phyloP scores from a whole-genome alignment of 257 asterid species.

The Capsicum rhomboideum region DNA sequence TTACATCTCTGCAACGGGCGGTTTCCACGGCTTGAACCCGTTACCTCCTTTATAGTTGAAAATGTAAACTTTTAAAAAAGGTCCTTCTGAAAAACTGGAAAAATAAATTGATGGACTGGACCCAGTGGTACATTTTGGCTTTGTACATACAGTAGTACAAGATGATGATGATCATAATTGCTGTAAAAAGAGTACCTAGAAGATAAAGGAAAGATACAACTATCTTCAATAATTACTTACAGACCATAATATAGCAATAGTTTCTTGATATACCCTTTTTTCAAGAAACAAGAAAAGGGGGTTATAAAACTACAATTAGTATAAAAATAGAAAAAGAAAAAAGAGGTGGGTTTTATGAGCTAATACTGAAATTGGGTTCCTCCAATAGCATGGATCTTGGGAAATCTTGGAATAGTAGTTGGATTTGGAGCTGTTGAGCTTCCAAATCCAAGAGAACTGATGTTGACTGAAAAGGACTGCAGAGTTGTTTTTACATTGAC shows the following conservation, averaged over 20 bases:
- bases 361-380: constrained; percentile 21
- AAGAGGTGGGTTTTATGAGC: constrained; percentile 10
- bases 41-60: no score
- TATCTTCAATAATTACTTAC: background rate
- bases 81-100: background rate
- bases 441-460: no score
- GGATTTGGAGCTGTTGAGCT: no score
- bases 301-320: background rate
- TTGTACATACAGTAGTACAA: background rate
- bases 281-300: background rate
- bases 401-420: constrained; percentile 8
- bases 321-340: background rate
- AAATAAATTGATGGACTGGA: background rate
- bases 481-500: no score
- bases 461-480: no score
- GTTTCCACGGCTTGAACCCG: no score
- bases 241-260: background rate
- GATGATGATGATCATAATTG: background rate
- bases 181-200: background rate
- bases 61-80: no score
- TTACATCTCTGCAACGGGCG: no score
- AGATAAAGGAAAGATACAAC: background rate
- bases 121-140: background rate
- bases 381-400: constrained; percentile 35
- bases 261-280: background rate